Base-by-base conservation (phyloP, 768 basidiomycete species). In the Omphalotus guepiniiformis region DNA sequence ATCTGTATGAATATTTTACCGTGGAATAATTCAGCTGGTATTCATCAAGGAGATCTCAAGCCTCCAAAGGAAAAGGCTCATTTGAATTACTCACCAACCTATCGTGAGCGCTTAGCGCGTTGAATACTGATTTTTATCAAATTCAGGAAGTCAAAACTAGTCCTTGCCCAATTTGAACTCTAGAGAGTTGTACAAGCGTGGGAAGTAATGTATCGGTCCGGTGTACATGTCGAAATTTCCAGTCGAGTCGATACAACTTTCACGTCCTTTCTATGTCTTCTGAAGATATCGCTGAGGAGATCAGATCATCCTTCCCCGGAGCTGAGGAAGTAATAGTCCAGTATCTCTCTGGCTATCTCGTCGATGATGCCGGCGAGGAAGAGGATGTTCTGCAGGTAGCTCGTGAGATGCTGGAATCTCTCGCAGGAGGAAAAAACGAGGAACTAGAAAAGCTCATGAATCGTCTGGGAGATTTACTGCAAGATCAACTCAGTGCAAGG, bases 291-390 rank as follows among this genome's bases (percentile, higher is more conserved):
- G 87, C 88, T 16, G 82, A 88, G 62, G 83, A 88, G 60, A 89
- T 91, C 51, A 78, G 87, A 23, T 65, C 68, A 8, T 70, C 64
- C 35, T 77, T 90, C 47, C 86, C 86, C 1, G 88, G 80, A 7
- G 83, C 88, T 1, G 91, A 93, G 57, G 90, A 93, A 60, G 77
- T 89, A 52, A 77, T 93, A 52, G 83, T 92, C 3, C 85, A 91
- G 50, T 93, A 93, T 60, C 76, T 93, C 25, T 74, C 87, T n/a
- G 90, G 90, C 32, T 90, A 89, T 59, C 80, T 93, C 23, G 80
- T 92, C 46, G 90, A 92, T 63, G 90, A 93, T 62, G 88, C 88
- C 9, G 85, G 85, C 32, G 88, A 91, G 63, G 89, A 93, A 53
- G 88, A 90, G 61, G 88, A 92, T 59, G 81, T 91, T 23, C 75